A percentile compares a stretch with the other conserved stretches of the same genome.
These are phyloP conservation scores for Pestalotiopsis sp. DNA, from an alignment of 2,329 filamentous ascomycete species.

Conservation along the genomic window DNA sequence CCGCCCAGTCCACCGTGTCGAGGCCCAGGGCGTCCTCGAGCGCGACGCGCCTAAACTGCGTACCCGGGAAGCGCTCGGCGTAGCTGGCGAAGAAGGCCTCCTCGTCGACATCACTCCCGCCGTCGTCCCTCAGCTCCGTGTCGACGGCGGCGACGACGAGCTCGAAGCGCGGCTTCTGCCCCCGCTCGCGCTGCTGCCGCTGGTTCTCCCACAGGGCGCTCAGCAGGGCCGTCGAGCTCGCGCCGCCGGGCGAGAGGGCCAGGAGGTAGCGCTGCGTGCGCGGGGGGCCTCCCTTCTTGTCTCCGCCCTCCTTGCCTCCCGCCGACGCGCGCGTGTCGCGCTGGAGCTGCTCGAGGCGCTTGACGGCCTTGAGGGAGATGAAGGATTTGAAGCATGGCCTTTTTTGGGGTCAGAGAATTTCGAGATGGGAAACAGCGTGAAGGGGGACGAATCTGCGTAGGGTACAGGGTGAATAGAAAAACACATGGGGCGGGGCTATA, in stretches of 20 bases:
- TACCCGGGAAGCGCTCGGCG: conserved; percentile 63
- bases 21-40: conserved; percentile 64
- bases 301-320: conserved; percentile 11
- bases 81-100: conserved; percentile 35
- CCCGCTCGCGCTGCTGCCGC: conserved; percentile 60
- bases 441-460: not conserved
- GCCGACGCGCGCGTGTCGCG: conserved; percentile 42
- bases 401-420: not conserved
- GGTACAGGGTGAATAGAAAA: too few relatives aligned
- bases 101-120: too few relatives aligned
- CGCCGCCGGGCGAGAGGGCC: conserved; percentile 75
- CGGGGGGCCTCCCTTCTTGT: conserved; percentile 24
- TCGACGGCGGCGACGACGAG: conserved; percentile 63
- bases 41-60: conserved; percentile 63
- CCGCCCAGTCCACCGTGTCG: conserved; percentile 54
- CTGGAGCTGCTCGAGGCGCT: conserved; percentile 62
- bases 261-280: conserved; percentile 60
- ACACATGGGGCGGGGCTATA: not conserved
- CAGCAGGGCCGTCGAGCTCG: conserved; percentile 77
- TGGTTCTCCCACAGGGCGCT: conserved; percentile 74
- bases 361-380: conserved; percentile 76
- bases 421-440: not conserved
- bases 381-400: conserved; percentile 80
- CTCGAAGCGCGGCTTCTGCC: conserved; percentile 50
- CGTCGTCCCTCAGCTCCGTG: conserved; percentile 33